These are phyloP conservation scores for Glycine tomentella DNA, from an alignment of 306 rosid species.

Conservation along the genomic window DNA sequence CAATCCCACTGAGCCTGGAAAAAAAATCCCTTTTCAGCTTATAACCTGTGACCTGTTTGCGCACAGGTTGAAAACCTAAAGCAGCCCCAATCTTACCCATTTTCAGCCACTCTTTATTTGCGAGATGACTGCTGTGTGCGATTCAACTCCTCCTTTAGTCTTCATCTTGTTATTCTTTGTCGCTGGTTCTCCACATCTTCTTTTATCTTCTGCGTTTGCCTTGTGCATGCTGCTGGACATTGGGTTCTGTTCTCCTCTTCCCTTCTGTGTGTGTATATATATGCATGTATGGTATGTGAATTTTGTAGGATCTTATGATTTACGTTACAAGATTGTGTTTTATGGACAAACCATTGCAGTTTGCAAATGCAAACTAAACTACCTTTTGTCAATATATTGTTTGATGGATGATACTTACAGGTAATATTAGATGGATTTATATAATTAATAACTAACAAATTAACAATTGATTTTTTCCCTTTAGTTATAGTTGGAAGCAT, in stretches of 20 bases:
- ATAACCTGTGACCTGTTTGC: not conserved
- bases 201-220: too few relatives aligned
- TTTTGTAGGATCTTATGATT: not conserved
- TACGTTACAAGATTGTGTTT: too few relatives aligned
- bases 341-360: not conserved
- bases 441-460: not conserved
- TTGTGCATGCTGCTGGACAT: too few relatives aligned
- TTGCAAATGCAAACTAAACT: not conserved
- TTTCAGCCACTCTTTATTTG: not conserved
- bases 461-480: not conserved
- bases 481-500: not conserved
- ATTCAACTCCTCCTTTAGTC: not conserved
- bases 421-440: not conserved
- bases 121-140: not conserved
- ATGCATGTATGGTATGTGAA: not conserved
- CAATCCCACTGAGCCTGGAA: not conserved
- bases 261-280: too few relatives aligned
- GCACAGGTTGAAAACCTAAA: not conserved
- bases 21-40: not conserved
- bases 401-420: not conserved
- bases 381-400: not conserved
- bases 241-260: too few relatives aligned
- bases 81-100: not conserved
- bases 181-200: too few relatives aligned
- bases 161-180: too few relatives aligned